Base-by-base conservation (phyloP, 306 rosid genomes). In the Gynostemma pentaphyllum region DNA sequence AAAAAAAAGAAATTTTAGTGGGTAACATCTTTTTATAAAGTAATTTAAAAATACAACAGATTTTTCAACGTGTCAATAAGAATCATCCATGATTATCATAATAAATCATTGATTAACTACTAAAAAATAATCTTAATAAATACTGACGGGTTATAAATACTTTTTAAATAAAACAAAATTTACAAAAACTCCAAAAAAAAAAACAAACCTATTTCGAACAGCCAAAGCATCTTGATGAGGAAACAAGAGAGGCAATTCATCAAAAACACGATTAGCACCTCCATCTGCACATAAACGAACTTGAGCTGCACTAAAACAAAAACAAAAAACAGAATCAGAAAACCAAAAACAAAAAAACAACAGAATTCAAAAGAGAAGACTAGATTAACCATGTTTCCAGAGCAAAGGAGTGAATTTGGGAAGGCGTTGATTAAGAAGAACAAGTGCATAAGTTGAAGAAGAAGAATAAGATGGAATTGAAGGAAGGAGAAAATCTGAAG, bases 231-330 rank as follows among this genome's bases (percentile, higher is more conserved):
- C 78, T 39, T 76, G 67, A 3, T 68, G 75, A 39, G 99, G 94
- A 45, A 88, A 73, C 9, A 84, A 56, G 51, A 74, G 81, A 70
- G 96, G 99, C 80, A 92, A 72, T 76, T 92, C 96, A 68, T 92
- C 95, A 51, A 47, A 84, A 50, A 92, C 72, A 14, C 94, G 84
- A 53, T 92, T 92, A 18, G 99, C 99, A 26, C 99, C 99, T 49
- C 99, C 99, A 59, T 92, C 99, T 0, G 99, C 99, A 69, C 99
- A 92, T 4, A 92, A 22, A 41, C 91, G 87, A 5, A 84, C 61
- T 30, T 59, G 61, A 24, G 95, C 99, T 92, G 94, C 75, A 56
- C 81, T 22, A 69, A 62, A 75, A 59, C 46, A 71, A 77, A 60
- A 63, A 59, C 68, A 44, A 68, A 49, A n/a, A 42, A 11, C 21